These are phyloP conservation scores for Trichoderma afroharzianum DNA, from an alignment of 2,329 filamentous ascomycete genomes.

Conservation along the genomic window DNA sequence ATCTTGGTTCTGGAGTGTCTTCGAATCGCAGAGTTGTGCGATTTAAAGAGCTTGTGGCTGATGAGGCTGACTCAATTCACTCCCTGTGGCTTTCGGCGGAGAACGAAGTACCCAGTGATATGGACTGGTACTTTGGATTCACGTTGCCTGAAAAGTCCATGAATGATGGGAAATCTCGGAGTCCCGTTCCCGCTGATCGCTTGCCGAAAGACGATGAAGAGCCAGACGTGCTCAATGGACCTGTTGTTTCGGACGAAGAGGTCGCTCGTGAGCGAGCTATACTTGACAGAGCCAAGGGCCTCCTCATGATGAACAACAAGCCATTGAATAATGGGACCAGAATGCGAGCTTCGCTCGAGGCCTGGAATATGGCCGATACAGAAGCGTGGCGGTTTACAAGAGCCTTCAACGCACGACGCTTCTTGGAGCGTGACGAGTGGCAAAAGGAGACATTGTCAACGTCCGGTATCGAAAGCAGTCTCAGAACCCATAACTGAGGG, in stretches of 20 bases:
- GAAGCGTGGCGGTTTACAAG: conserved; percentile 74
- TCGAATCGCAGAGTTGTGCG: conserved; percentile 63
- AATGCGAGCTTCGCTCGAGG: conserved; percentile 55
- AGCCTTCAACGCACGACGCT: conserved; percentile 61
- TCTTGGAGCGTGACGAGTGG: conserved; percentile 64
- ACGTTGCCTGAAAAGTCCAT: conserved; percentile 59
- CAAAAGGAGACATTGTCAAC: conserved; percentile 59
- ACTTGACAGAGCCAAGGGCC: conserved; percentile 45
- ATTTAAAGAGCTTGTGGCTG: conserved; percentile 79
- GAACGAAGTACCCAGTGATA: conserved; percentile 58
- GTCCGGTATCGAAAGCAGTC: conserved; percentile 50
- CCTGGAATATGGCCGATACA: conserved; percentile 68
- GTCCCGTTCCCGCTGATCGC: conserved; percentile 27
- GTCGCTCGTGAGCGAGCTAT: conserved; percentile 53
- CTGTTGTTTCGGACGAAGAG: conserved; percentile 50
- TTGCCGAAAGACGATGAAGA: conserved; percentile 18
- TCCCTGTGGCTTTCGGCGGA: conserved; percentile 82
- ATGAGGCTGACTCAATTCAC: conserved; percentile 58
- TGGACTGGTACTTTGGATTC: conserved; percentile 92
- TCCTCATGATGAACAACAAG: conserved; percentile 48
- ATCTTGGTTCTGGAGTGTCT: conserved; percentile 59
- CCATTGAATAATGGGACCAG: conserved; percentile 39
- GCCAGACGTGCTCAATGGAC: conserved; percentile 42
- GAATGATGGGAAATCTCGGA: conserved; percentile 33
- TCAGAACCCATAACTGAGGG: conserved; percentile 25